Evolutionary conservation across 306 rosid species (phyloP).

Genomic region (Quercus mongolica): DNA sequence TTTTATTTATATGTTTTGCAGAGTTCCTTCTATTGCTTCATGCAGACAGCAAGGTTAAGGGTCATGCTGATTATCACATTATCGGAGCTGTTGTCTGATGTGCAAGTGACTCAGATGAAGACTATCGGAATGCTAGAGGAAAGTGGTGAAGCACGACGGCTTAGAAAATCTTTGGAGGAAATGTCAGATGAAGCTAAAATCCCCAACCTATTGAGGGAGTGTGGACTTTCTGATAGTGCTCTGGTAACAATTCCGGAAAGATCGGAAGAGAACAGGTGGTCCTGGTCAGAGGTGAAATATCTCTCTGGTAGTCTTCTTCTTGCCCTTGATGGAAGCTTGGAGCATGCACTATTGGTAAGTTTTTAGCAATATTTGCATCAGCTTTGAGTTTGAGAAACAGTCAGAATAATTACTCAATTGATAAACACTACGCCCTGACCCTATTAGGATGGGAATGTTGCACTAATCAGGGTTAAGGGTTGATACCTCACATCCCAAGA

Average conservation of each 20-base stretch:
- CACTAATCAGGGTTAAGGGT: background rate
- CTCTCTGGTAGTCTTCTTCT: constrained; percentile 83
- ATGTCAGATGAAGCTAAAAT: constrained; percentile 77
- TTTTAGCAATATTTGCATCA: constrained; percentile 5
- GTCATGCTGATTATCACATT: constrained; percentile 92
- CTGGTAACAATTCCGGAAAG: constrained; percentile 65
- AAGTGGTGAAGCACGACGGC: constrained; percentile 93
- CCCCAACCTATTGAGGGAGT: constrained; percentile 58
- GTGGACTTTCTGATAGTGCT: constrained; percentile 78
- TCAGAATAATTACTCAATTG: background rate
- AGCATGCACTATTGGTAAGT: constrained; percentile 91
- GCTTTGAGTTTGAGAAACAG: background rate
- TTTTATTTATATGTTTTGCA: constrained; percentile 37
- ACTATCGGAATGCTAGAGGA: constrained; percentile 91
- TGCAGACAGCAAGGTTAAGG: constrained; percentile 94
- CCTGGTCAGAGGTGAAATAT: constrained; percentile 90
- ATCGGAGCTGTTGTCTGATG: constrained; percentile 96
- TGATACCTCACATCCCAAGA: background rate
- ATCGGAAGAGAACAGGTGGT: constrained; percentile 71
- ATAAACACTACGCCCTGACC: background rate
- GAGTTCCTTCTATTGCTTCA: constrained; percentile 89
- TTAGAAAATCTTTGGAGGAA: constrained; percentile 77
- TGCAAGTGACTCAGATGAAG: constrained; percentile 99
- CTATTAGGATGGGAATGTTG: too few relatives aligned
- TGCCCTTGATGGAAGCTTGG: constrained; percentile 96